Conservation (phyloP, 805 yeast genomes). For the Ogataea pilisensis region DNA sequence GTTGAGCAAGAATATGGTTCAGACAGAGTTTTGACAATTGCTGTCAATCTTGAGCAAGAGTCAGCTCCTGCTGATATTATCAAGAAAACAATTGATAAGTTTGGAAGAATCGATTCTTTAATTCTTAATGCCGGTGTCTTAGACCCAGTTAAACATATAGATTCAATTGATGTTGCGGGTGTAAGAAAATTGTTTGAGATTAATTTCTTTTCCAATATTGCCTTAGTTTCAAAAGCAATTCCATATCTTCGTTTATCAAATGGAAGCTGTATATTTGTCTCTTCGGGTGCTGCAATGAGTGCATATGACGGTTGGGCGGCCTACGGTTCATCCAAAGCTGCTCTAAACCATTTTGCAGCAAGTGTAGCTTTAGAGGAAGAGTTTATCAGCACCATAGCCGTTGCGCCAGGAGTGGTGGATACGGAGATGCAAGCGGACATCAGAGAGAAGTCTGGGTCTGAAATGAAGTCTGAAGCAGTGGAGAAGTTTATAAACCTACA, state of each 20-base stretch:
- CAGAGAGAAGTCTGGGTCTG: conserved; percentile 54
- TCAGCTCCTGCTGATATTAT: conserved; percentile 37
- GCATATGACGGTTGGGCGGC: conserved; percentile 81
- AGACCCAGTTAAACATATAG: conserved; percentile 65
- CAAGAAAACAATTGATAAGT: conserved; percentile 39
- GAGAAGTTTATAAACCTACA: conserved; percentile 64
- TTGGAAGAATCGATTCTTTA: conserved; percentile 58
- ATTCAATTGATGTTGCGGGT: conserved; percentile 44
- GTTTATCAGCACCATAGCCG: conserved; percentile 53
- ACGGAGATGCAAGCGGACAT: conserved; percentile 85
- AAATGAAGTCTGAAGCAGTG: conserved; percentile 59
- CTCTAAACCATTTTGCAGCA: conserved; percentile 70
- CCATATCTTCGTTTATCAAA: conserved; percentile 52
- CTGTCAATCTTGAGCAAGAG: conserved; percentile 57
- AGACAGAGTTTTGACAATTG: conserved; percentile 45
- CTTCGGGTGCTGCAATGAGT: conserved; percentile 80
- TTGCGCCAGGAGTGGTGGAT: conserved; percentile 95
- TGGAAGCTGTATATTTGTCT: conserved; percentile 74
- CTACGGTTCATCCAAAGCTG: conserved; percentile 90
- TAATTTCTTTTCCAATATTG: conserved; percentile 73
- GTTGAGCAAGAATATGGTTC: conserved; percentile 39
- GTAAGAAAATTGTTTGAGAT: conserved; percentile 71
- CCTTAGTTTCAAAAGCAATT: conserved; percentile 48
- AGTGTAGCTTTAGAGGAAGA: conserved; percentile 68
- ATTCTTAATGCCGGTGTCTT: conserved; percentile 81